Evolutionary conservation across 495 filamentous ascomycete genomes (phyloP).

Genomic region (Trichoderma erinaceum): DNA sequence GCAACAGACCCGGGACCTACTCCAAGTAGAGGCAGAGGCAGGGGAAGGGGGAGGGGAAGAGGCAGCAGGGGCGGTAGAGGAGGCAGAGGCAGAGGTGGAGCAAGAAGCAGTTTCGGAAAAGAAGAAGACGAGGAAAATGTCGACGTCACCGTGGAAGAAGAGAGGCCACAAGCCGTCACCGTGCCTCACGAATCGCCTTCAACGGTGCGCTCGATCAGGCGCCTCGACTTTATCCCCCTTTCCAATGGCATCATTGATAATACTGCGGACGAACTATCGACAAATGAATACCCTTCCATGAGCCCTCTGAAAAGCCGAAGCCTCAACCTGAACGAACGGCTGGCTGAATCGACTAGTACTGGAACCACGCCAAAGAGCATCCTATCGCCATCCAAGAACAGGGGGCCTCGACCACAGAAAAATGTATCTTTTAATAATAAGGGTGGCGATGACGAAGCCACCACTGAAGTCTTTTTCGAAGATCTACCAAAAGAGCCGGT

Average conservation of each 20-base stretch:
- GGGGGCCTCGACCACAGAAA: constrained; percentile 27
- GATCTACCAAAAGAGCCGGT: constrained; percentile 22
- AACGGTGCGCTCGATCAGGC: constrained; percentile 5
- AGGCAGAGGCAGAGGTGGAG: not conserved
- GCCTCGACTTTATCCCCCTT: not conserved
- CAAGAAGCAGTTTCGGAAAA: too few relatives aligned
- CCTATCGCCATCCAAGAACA: constrained; percentile 33
- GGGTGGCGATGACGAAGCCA: constrained; percentile 20
- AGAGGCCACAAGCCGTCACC: not conserved
- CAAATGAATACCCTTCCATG: not conserved
- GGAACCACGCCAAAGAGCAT: constrained; percentile 30
- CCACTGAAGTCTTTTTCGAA: constrained; percentile 27
- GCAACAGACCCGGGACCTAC: not conserved
- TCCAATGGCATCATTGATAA: not conserved
- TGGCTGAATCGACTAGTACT: not conserved
- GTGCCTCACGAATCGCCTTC: not conserved
- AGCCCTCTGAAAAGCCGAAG: not conserved
- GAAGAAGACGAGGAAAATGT: not conserved
- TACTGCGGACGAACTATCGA: constrained; percentile 1
- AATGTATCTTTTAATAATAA: constrained; percentile 36
- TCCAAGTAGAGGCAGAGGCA: not conserved
- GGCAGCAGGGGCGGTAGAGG: not conserved
- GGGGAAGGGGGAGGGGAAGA: not conserved
- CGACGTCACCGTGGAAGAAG: not conserved
- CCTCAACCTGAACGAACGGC: not conserved